Base-by-base conservation (phyloP, 108 stramenopile genomes). In the Cyclotella kingstonii region DNA sequence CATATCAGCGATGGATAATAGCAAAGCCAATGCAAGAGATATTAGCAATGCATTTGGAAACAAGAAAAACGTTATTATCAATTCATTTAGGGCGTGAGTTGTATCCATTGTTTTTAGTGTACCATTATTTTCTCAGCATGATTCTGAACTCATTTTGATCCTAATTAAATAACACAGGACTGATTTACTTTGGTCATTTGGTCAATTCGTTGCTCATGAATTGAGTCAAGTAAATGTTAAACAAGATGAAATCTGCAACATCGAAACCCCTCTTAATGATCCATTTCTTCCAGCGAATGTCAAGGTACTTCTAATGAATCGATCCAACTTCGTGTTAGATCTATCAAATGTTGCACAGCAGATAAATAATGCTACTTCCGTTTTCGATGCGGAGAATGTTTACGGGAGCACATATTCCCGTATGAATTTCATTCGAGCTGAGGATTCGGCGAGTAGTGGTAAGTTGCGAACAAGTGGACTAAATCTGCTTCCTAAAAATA, bases 191-290 rank as follows among this genome's bases (percentile, higher is more conserved):
- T 67, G 66, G 66, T 41, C 27, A 8, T 70, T 60, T 33, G 68
- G 68, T 12, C 68, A 70, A 31, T 61, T 70, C 38, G 15, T 70
- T 1, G 47, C 35, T 15, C 68, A 70, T 43, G 68, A 70, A 48
- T 5, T 70, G 26, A 28, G 26, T 19, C 31, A 63, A 25, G 52
- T 53, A 4, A 63, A 51, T 34, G 49, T 38, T 50, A 34, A 27
- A 6, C 21, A 5, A 11, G 38, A 12, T 1, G 11, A 42, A 4
- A 10, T 26, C 11, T 59, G 57, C 57, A 35, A 59, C 18, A 42
- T 59, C 1, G 12, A 39, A 11, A 26, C 43, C 1, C 35, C 57
- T 23, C 27, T 26, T 2, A 6, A 59, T 29, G 57, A 59, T 28
- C 57, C 57, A 21, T 42, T 42, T n/a, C 36, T 36, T 7, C 9